Evolutionary conservation across 1,284 basidiomycete genomes (phyloP), one percentile per base, ranked within the genome.

Genomic region (Tausonia pullulans): DNA sequence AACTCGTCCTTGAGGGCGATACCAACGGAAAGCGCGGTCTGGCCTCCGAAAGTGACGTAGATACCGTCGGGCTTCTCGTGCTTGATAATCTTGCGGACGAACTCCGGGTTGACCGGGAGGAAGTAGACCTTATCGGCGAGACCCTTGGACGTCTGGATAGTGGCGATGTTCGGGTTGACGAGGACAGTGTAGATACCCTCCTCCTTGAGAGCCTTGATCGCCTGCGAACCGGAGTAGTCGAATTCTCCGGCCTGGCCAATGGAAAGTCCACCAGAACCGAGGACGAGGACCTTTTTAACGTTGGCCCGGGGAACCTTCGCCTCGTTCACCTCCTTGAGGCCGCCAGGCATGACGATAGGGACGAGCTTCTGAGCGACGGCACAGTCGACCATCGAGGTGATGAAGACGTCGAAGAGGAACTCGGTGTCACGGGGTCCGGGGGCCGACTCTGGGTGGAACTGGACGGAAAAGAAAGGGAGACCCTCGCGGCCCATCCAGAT

Each of bases 41-140:
- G 95, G 52, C 95, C 95, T 74, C 95, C 95, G 70, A 98, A 98
- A 0, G 95, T 98, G 70, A 94, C 91, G 76, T 98, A 98, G 74
- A 98, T 98, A 67, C 96, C 95, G 72, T 98, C 95, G 1, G 95
- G 95, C 73, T 92, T 90, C 82, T 98, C 95, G 79, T 92, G 95
- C 78, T 90, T 87, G 82, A 98, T 95, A 77, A 98, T 89, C 79
- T 95, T 96, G 75, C 88, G 87, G 66, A 98, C 93, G 72, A 97
- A 98, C 69, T 98, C 95, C 64, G 94, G 90, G 6, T 91, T 98
- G 67, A 98, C 95, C 58, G 95, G 96, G 4, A 98, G 82, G 82
- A 98, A 98, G 81, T 98, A 98, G 63, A 98, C 95, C 78, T 98
- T 98, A 80, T 98, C 95, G 48, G 95, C 95, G 59, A 98, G 84